Evolutionary conservation across 2,329 filamentous ascomycete genomes (phyloP).

Genomic region (Lecanicillium sp.): DNA sequence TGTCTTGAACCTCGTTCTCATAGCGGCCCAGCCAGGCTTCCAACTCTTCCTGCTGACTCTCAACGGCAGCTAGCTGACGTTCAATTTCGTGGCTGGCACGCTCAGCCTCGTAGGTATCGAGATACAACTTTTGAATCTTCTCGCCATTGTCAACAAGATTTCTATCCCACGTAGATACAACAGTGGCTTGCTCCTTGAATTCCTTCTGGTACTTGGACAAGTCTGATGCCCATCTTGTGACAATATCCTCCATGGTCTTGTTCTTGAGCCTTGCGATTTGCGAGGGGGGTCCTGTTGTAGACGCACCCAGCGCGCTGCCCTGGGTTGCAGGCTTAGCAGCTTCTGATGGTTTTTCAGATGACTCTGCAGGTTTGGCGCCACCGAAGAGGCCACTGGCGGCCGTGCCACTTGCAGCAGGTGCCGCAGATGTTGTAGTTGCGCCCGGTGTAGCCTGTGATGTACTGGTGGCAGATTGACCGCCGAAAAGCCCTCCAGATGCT

Average conservation of each 20-base stretch:
- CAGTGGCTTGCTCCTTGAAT: slow-evolving; percentile 82
- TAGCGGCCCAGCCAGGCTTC: slow-evolving; percentile 84
- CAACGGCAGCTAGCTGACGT: slow-evolving; percentile 79
- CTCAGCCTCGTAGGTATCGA: slow-evolving; percentile 88
- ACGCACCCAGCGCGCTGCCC: slow-evolving; percentile 48
- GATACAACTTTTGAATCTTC: slow-evolving; percentile 89
- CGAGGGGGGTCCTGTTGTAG: slow-evolving; percentile 72
- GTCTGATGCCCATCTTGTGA: slow-evolving; percentile 93
- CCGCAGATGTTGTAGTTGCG: slow-evolving; percentile 15
- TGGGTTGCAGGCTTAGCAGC: slow-evolving; percentile 20
- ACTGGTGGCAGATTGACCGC: slow-evolving; percentile 22
- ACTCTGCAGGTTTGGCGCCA: slow-evolving; percentile 21
- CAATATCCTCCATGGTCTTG: slow-evolving; percentile 98
- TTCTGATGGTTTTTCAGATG: slow-evolving; percentile 16
- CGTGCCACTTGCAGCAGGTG: slow-evolving; percentile 20
- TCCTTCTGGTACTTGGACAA: slow-evolving; percentile 94
- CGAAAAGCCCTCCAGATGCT: slow-evolving; percentile 20
- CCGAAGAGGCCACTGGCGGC: slow-evolving; percentile 25
- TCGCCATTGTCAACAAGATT: slow-evolving; percentile 88
- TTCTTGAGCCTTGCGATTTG: slow-evolving; percentile 89
- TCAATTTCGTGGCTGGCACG: slow-evolving; percentile 90
- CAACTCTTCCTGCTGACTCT: slow-evolving; percentile 87
- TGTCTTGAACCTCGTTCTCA: slow-evolving; percentile 81
- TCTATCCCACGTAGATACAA: slow-evolving; percentile 85
- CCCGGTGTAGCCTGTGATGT: slow-evolving; percentile 10